phyloP scores from a whole-genome alignment of 257 asterid genomes.

The Apocynum venetum region DNA sequence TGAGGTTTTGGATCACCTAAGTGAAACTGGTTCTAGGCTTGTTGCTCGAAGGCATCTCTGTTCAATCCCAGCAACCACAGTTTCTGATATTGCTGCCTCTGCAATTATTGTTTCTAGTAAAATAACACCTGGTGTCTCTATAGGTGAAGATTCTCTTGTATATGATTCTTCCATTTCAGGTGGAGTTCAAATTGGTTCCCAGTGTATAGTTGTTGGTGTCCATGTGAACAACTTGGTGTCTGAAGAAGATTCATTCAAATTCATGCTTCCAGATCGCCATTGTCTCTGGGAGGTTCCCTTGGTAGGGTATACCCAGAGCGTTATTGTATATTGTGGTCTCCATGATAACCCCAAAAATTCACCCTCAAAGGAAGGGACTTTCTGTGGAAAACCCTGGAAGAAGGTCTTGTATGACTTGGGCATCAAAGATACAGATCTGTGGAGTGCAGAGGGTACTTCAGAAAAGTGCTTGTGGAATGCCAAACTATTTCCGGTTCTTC shows the following conservation, averaged over 20 bases:
- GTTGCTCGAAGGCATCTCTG: slow-evolving; percentile 95
- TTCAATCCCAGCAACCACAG: slow-evolving; percentile 87
- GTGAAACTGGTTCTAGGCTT: slow-evolving; percentile 69
- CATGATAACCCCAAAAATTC: slow-evolving; percentile 84
- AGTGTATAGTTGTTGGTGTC: slow-evolving; percentile 78
- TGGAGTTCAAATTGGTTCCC: slow-evolving; percentile 86
- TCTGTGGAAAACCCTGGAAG: slow-evolving; percentile 96
- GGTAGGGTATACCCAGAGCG: slow-evolving; percentile 55
- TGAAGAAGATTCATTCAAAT: slow-evolving; percentile 44
- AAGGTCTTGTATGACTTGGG: slow-evolving; percentile 68
- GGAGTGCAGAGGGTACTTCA: slow-evolving; percentile 52
- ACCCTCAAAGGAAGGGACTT: slow-evolving; percentile 64
- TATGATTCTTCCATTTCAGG: slow-evolving; percentile 75
- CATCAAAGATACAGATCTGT: slow-evolving; percentile 66
- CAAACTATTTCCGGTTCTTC: slow-evolving; percentile 67
- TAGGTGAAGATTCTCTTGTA: slow-evolving; percentile 87
- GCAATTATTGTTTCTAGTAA: slow-evolving; percentile 81
- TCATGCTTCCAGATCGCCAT: slow-evolving; percentile 95
- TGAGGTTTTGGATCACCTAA: slow-evolving; percentile 94
- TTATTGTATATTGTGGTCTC: slow-evolving; percentile 85
- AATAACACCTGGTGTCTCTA: slow-evolving; percentile 76
- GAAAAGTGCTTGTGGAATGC: slow-evolving; percentile 94
- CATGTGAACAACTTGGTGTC: slow-evolving; percentile 27
- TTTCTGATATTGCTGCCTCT: slow-evolving; percentile 85
- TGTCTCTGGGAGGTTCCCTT: slow-evolving; percentile 99